Percentiles rank a stretch among this genome's conserved stretches.
Conservation (phyloP, 2,329 filamentous ascomycete species). For the Neofusicoccum umdonicola region DNA sequence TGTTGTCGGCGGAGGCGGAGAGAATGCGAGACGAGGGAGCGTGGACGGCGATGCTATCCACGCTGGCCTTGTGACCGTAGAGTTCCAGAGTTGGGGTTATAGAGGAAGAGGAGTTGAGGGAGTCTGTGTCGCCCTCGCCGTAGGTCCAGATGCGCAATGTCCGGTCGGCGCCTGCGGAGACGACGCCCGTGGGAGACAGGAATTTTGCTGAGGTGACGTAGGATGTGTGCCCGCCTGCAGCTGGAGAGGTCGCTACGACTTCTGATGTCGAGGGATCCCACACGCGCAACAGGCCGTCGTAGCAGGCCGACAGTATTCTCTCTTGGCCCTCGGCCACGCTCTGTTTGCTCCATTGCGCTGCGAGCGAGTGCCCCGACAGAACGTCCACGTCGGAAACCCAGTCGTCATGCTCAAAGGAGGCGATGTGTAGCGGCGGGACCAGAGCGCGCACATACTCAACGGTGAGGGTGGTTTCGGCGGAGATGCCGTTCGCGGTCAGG, state of each 20-base stretch:
- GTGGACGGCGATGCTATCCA: slow-evolving; percentile 75
- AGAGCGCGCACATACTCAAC: slow-evolving; percentile 92
- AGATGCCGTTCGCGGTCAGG: slow-evolving; percentile 80
- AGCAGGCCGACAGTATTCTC: slow-evolving; percentile 85
- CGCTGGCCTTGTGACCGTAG: slow-evolving; percentile 73
- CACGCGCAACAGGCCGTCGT: slow-evolving; percentile 82
- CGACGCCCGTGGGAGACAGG: slow-evolving; percentile 73
- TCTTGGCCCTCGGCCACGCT: slow-evolving; percentile 56
- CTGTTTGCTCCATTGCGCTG: slow-evolving; percentile 57
- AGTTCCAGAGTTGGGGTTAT: slow-evolving; percentile 76
- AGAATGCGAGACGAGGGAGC: slow-evolving; percentile 72
- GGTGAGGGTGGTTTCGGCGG: slow-evolving; percentile 79
- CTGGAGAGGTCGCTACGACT: slow-evolving; percentile 71
- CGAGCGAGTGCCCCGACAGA: slow-evolving; percentile 64
- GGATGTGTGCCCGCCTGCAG: slow-evolving; percentile 56
- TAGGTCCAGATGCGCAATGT: slow-evolving; percentile 91
- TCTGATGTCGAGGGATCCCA: slow-evolving; percentile 69
- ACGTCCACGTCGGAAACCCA: slow-evolving; percentile 91
- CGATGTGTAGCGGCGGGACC: slow-evolving; percentile 82
- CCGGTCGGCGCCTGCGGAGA: slow-evolving; percentile 78
- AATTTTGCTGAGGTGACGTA: slow-evolving; percentile 79
- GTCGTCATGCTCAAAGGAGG: slow-evolving; percentile 94
- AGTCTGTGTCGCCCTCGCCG: slow-evolving; percentile 54
- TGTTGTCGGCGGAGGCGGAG: slow-evolving; percentile 80
- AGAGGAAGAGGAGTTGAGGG: slow-evolving; percentile 27